Evolutionary conservation across 225 moss, liverwort and hornwort species (phyloP), one percentile per base, ranked within the genome.

Genomic region (Rhytidiadelphus loreus): DNA sequence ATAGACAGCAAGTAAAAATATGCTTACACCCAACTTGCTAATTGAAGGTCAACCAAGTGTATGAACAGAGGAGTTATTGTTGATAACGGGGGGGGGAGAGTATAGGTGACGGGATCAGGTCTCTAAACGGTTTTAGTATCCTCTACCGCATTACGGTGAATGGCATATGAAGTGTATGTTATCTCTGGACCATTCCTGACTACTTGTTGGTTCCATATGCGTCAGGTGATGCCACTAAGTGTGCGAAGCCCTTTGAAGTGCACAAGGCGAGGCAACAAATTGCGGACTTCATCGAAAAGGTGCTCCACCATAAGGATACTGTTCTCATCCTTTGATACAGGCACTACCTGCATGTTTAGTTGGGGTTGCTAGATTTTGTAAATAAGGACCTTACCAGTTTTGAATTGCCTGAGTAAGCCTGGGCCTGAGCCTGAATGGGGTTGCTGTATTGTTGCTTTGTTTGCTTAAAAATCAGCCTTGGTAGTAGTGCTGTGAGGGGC

Each of bases 141-240:
- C 41, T 79, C 39, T 79, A 39, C 58, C 28, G 56, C 56, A 41
- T 56, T 56, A 15, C 16, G 13, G 41, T 69, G 39, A 39, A 83
- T 69, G n/a, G 68, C 69, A 30, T 69, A 30, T 69, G 39, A 56
- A 55, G 41, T 69, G 14, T 69, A 29, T 55, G 30, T 75, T 65
- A 44, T 79, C 61, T 71, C 9, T 46, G 39, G 22, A 81, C 56
- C 77, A 52, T 63, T 46, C 33, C n/a, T 87, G 69, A 69, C 71
- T 68, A 41, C 30, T 56, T 62, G 87, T 24, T 77, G 58, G 46
- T 75, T 70, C 41, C 44, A 57, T 52, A 41, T 81, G 76, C 9
- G 37, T n/a, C 92, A 96, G 97, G 98, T 66, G 97, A 98, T 87
- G 92, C 95, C 61, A 95, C 95, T 56, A 94, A 92, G 83, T 98